Conservation (phyloP, 257 asterid species). For the Rehmannia glutinosa region DNA sequence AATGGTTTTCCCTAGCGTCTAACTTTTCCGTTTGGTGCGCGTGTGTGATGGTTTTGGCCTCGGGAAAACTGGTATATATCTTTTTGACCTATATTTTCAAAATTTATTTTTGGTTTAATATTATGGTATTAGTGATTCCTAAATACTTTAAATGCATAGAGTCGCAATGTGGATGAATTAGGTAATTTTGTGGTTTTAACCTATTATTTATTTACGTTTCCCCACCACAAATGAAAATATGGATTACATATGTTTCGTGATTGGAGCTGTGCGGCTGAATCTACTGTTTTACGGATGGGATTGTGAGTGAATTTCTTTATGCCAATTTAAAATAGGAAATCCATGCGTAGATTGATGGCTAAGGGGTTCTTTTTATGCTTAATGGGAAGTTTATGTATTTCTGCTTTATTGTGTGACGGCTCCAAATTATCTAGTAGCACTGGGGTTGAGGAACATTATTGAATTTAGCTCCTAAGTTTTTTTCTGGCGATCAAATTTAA, state of each 20-base stretch:
- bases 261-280: not conserved
- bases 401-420: not conserved
- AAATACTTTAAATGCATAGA: not conserved
- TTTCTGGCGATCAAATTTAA: not conserved
- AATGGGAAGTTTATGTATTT: not conserved
- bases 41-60: not conserved
- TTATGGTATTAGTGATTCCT: not conserved
- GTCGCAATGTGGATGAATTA: not conserved
- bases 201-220: slow-evolving; percentile 5
- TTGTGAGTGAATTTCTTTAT: not conserved
- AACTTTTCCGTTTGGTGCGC: not conserved
- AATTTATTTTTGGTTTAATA: not conserved
- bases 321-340: not conserved
- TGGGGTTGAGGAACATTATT: not conserved
- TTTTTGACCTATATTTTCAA: not conserved
- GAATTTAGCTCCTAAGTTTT: not conserved
- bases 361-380: not conserved
- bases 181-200: not conserved
- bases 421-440: not conserved
- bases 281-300: not conserved
- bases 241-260: not conserved
- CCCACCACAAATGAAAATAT: not conserved
- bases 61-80: not conserved
- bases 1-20: slow-evolving; percentile 7
- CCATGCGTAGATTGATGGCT: slow-evolving; percentile 1